Base-by-base conservation (phyloP, 2,329 filamentous ascomycete species). In the Rachicladosporium sp. region DNA sequence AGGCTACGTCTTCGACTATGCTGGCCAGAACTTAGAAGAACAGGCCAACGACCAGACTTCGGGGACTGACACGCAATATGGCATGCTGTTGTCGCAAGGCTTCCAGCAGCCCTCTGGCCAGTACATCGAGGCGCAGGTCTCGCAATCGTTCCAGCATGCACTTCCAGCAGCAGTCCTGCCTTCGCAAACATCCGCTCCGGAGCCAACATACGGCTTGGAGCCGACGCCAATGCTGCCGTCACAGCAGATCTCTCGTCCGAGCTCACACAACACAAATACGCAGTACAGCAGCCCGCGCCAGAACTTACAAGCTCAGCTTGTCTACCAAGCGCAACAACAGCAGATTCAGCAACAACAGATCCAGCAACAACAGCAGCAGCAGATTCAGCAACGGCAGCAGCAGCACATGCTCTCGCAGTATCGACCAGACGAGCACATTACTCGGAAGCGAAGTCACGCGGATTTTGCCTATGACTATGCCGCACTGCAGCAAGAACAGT, bases 1-100 rank as follows among this genome's bases (percentile, higher is more conserved):
- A 59, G 63, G 63, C 54, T 62, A 59, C 51, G 59, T 58, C 57
- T 64, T 67, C 60, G 61, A 65, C 58, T 66, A 67, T 60, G 51
- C 47, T 48, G 57, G 60, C 52, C 58, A 58, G 59, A 61, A 58
- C 52, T 58, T 64, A 52, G 52, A 62, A 54, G 60, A 59, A 55
- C 59, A 62, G 54, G 58, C 61, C 51, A 50, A 59, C n/a, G 42
- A 42, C 29, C 30, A 43, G 23, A 38, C 35, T 29, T 39, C 44
- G 23, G 43, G 42, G 13, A 46, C 43, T 12, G 43, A 41, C 37
- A 38, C 41, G 40, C 47, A 43, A 32, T 43, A 49, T 36, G 41
- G 38, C 37, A 50, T 54, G 35, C 48, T 52, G 35, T 44, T 56
- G 29, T 38, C 45, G n/a, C 49, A 51, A 33, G 34, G 42, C 31